Percentiles rank a stretch among this genome's conserved stretches.
phyloP scores from a whole-genome alignment of 2,329 filamentous ascomycete species.

The Aspergillus flavus region DNA sequence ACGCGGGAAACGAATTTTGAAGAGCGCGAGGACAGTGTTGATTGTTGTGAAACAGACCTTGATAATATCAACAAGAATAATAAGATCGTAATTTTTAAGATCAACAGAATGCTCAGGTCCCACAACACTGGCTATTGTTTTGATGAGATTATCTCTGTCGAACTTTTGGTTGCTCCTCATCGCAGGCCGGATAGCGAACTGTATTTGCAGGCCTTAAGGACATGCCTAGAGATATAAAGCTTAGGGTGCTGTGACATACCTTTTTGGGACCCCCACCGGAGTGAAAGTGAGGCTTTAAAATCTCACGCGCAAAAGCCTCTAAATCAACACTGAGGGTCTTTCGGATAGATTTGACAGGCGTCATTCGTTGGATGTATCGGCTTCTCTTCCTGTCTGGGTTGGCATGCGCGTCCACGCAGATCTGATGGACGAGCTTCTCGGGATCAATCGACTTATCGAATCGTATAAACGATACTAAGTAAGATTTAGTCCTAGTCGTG shows the following conservation, averaged over 20 bases:
- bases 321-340: conserved; percentile 62
- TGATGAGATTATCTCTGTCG: conserved; percentile 61
- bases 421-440: conserved; percentile 59
- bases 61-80: conserved; percentile 65
- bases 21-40: neutral
- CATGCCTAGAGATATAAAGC: neutral
- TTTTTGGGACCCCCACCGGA: conserved; percentile 54
- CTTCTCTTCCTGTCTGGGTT: conserved; percentile 56
- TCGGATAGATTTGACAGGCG: conserved; percentile 59
- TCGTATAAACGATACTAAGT: conserved; percentile 54
- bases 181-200: conserved; percentile 66
- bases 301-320: conserved; percentile 57
- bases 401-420: conserved; percentile 59
- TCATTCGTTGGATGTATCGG: conserved; percentile 62
- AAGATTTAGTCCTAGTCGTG: conserved; percentile 21
- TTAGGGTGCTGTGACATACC: conserved; percentile 42
- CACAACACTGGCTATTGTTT: conserved; percentile 60
- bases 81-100: conserved; percentile 61
- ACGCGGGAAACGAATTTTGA: conserved; percentile 4
- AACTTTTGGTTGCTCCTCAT: conserved; percentile 63
- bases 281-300: conserved; percentile 63
- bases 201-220: neutral
- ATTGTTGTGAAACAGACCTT: conserved; percentile 49
- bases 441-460: conserved; percentile 60
- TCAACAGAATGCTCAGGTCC: conserved; percentile 62